Evolutionary conservation across 805 yeast genomes (phyloP).

Genomic region (Metschnikowia arizonensis): DNA sequence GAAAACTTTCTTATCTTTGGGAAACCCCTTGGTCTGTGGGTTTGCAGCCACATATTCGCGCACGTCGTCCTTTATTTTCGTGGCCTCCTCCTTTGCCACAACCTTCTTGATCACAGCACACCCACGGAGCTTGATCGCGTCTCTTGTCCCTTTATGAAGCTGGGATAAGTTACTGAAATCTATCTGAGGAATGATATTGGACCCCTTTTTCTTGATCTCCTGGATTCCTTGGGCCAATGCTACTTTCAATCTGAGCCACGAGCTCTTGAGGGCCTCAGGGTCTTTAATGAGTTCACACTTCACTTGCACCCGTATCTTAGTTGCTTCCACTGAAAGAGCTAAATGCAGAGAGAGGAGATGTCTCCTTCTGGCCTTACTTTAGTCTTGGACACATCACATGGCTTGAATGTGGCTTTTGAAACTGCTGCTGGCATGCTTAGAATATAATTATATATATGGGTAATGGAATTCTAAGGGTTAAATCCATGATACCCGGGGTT

Average conservation of each 20-base stretch:
- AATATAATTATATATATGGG: background rate
- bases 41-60: constrained; percentile 5
- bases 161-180: background rate
- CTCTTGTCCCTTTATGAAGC: background rate
- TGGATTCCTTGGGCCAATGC: constrained; percentile 7
- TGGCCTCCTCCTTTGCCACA: constrained; percentile 4
- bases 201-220: constrained; percentile 8
- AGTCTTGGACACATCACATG: constrained; percentile 8
- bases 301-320: constrained; percentile 1
- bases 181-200: constrained; percentile 6
- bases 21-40: constrained; percentile 13
- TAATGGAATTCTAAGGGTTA: too few relatives aligned
- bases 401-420: background rate
- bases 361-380: constrained; percentile 11
- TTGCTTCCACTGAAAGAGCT: constrained; percentile 6
- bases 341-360: constrained; percentile 11
- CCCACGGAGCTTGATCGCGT: constrained; percentile 7
- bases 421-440: background rate
- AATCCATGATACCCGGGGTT: background rate
- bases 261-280: constrained; percentile 5
- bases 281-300: constrained; percentile 7
- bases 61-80: constrained; percentile 6
- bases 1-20: constrained; percentile 9
- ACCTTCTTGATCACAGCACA: constrained; percentile 7
- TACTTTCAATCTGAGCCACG: constrained; percentile 8